phyloP scores from a whole-genome alignment of 2,329 filamentous ascomycete species.

The Polychaeton citri region DNA sequence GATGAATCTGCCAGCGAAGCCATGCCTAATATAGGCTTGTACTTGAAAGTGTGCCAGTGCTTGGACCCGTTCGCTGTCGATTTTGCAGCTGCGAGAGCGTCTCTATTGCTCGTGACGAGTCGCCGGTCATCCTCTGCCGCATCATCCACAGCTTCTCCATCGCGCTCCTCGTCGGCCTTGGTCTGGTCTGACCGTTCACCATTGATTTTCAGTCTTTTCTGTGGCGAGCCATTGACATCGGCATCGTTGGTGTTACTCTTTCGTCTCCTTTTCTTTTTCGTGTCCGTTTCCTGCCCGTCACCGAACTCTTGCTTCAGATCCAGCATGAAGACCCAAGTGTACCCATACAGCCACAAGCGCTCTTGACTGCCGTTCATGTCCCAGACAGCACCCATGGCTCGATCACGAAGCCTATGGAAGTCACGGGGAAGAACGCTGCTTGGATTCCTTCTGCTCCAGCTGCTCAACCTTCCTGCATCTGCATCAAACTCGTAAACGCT shows the following conservation, averaged over 20 bases:
- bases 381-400: conserved; percentile 77
- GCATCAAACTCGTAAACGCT: conserved; percentile 70
- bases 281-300: conserved; percentile 4
- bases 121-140: conserved; percentile 24
- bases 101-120: conserved; percentile 6
- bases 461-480: conserved; percentile 59
- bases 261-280: conserved; percentile 17
- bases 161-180: conserved; percentile 29
- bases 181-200: conserved; percentile 29
- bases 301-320: conserved; percentile 62
- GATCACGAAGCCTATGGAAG: conserved; percentile 62
- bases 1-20: conserved; percentile 39
- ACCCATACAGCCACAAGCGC: conserved; percentile 77
- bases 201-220: conserved; percentile 30
- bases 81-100: conserved; percentile 8
- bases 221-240: conserved; percentile 12
- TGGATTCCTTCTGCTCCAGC: conserved; percentile 78
- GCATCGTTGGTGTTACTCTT: conserved; percentile 8
- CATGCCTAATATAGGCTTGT: conserved; percentile 78
- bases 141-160: conserved; percentile 27
- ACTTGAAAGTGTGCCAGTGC: conserved; percentile 79
- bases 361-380: conserved; percentile 43
- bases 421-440: conserved; percentile 59
- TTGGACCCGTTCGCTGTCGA: conserved; percentile 3
- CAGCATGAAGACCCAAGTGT: conserved; percentile 82